phyloP scores from a whole-genome alignment of 768 basidiomycete species.

The Lactifluus echinatus region DNA sequence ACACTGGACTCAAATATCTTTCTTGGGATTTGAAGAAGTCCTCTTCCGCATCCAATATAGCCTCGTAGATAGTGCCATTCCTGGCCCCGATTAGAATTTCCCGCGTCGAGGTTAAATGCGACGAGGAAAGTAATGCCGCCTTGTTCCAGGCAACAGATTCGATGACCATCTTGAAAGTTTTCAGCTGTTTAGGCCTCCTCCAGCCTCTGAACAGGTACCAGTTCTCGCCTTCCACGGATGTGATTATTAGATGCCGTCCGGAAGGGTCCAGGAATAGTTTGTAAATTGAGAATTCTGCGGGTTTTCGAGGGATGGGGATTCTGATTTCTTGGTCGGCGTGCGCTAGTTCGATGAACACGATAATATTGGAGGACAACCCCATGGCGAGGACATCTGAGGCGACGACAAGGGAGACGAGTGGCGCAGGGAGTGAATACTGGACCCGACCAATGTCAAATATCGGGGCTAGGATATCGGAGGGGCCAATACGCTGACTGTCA shows the following conservation, averaged over 20 bases:
- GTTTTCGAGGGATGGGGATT: constrained; percentile 67
- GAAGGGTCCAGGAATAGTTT: constrained; percentile 90
- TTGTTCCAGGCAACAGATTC: constrained; percentile 92
- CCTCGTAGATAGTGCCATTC: constrained; percentile 82
- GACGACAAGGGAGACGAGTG: constrained; percentile 74
- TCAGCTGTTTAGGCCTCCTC: constrained; percentile 76
- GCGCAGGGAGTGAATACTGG: constrained; percentile 80
- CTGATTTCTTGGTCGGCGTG: constrained; percentile 81
- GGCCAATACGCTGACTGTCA: constrained; percentile 22
- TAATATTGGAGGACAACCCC: constrained; percentile 63
- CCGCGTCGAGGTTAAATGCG: constrained; percentile 64
- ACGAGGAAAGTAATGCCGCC: constrained; percentile 49
- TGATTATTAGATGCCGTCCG: constrained; percentile 81
- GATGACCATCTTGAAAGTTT: constrained; percentile 77
- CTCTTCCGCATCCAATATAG: constrained; percentile 82
- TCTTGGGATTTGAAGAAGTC: constrained; percentile 89
- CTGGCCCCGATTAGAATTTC: constrained; percentile 83
- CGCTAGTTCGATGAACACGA: constrained; percentile 86
- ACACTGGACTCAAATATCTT: constrained; percentile 65
- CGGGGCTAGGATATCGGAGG: constrained; percentile 37
- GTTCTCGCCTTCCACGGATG: constrained; percentile 83
- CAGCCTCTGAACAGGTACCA: constrained; percentile 81
- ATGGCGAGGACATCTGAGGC: constrained; percentile 84
- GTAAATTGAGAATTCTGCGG: constrained; percentile 66
- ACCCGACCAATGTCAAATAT: constrained; percentile 83